Evolutionary conservation across 2,329 filamentous ascomycete genomes (phyloP).

Genomic region (Lachnellula hyalina): DNA sequence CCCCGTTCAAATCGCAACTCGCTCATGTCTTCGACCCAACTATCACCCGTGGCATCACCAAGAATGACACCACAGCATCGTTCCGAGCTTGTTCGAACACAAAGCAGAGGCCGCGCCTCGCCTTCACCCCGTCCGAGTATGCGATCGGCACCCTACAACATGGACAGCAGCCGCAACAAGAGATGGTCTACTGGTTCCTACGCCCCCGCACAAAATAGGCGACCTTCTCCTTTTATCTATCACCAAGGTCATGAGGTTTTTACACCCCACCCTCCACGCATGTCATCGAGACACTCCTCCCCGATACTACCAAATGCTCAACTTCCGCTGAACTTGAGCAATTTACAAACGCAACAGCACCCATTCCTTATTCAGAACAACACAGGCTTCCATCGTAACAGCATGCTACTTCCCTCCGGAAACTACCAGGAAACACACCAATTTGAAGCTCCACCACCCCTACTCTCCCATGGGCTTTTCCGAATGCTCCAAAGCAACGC

Average conservation of each 20-base stretch:
- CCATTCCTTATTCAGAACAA: constrained; percentile 51
- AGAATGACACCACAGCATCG: constrained; percentile 57
- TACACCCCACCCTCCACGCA: constrained; percentile 47
- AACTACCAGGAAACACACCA: constrained; percentile 44
- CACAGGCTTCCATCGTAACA: constrained; percentile 48
- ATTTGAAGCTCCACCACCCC: constrained; percentile 53
- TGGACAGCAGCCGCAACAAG: constrained; percentile 63
- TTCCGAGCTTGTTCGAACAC: constrained; percentile 56
- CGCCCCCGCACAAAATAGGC: constrained; percentile 49
- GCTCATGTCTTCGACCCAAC: constrained; percentile 63
- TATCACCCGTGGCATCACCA: constrained; percentile 70
- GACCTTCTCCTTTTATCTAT: constrained; percentile 58
- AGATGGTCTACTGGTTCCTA: constrained; percentile 76
- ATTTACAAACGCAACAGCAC: constrained; percentile 52
- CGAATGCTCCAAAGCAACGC: constrained; percentile 71
- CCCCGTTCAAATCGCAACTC: constrained; percentile 62
- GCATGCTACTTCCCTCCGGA: constrained; percentile 52
- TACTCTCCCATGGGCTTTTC: constrained; percentile 68
- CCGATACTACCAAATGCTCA: constrained; percentile 39
- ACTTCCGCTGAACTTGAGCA: constrained; percentile 41
- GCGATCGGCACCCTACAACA: constrained; percentile 64
- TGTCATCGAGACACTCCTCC: constrained; percentile 50
- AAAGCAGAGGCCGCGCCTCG: constrained; percentile 65
- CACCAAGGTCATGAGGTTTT: constrained; percentile 56
- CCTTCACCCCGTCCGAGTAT: constrained; percentile 64